A percentile compares a stretch with the other conserved stretches of the same genome.
Evolutionary conservation across 495 filamentous ascomycete species (phyloP).

Genomic region (Lichina pygmaea): DNA sequence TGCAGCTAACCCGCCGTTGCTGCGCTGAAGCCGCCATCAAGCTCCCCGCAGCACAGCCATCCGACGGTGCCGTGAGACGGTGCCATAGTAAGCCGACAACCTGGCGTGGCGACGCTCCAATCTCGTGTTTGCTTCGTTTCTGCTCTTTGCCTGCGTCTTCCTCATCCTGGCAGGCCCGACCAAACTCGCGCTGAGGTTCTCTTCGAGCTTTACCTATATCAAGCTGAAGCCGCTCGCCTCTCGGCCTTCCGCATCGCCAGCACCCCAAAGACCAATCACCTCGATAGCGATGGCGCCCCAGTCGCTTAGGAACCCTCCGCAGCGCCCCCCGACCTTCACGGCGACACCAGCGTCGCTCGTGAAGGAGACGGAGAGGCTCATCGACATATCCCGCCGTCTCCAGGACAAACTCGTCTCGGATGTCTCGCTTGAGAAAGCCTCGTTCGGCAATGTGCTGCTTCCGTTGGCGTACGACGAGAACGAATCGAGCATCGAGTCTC

Average conservation of each 20-base stretch:
- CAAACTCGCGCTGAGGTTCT: slow-evolving; percentile 34
- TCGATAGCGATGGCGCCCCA: slow-evolving; percentile 40
- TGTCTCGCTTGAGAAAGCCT: slow-evolving; percentile 27
- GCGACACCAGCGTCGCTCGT: slow-evolving; percentile 55
- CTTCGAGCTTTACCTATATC: slow-evolving; percentile 27
- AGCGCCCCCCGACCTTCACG: slow-evolving; percentile 63
- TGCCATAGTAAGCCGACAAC: too few relatives aligned
- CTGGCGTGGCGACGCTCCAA: too few relatives aligned
- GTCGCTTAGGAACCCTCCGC: slow-evolving; percentile 45
- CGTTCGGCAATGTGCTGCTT: slow-evolving; percentile 16
- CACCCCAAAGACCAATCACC: slow-evolving; percentile 20
- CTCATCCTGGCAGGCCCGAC: slow-evolving; percentile 56
- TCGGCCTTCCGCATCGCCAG: background rate
- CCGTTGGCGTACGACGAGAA: slow-evolving; percentile 21
- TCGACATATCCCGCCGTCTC: slow-evolving; percentile 35
- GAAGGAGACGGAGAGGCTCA: slow-evolving; percentile 47
- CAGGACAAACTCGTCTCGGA: slow-evolving; percentile 50
- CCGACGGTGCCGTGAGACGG: too few relatives aligned
- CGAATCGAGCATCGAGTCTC: slow-evolving; percentile 11
- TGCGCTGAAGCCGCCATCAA: too few relatives aligned
- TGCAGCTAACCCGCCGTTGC: too few relatives aligned
- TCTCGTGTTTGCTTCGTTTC: slow-evolving; percentile 8
- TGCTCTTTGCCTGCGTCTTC: slow-evolving; percentile 31
- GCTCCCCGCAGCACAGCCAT: too few relatives aligned
- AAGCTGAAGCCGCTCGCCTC: slow-evolving; percentile 6